phyloP scores from a whole-genome alignment of 2,329 filamentous ascomycete genomes.

The Xylariaceae sp. region DNA sequence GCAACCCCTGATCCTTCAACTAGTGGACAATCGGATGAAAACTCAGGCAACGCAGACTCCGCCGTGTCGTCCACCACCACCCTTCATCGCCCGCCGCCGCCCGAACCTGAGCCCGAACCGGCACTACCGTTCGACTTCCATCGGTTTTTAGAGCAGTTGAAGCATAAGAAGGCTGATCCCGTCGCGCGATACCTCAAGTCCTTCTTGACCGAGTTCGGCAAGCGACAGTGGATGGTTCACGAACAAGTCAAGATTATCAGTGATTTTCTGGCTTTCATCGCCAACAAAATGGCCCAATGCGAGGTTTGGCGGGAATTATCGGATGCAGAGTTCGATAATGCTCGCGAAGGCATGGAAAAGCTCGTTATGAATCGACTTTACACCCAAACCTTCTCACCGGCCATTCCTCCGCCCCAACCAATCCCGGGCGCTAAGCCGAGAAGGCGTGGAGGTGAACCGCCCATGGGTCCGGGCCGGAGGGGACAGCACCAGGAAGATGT shows the following conservation, averaged over 20 bases:
- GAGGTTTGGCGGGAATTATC: conserved; percentile 96
- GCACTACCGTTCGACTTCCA: conserved; percentile 94
- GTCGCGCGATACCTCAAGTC: conserved; percentile 94
- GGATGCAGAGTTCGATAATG: conserved; percentile 96
- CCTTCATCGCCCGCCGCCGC: conserved; percentile 60
- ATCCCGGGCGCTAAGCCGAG: conserved; percentile 63
- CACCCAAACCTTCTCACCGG: conserved; percentile 90
- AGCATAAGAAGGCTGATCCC: conserved; percentile 95
- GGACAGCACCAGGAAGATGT: conserved; percentile 98
- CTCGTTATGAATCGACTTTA: conserved; percentile 98
- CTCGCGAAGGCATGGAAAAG: conserved; percentile 98
- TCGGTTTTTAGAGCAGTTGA: conserved; percentile 88
- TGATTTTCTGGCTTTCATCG: conserved; percentile 93
- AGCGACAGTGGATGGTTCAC: conserved; percentile 99
- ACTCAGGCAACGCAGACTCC: conserved; percentile 28
- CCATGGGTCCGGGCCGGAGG: conserved; percentile 73
- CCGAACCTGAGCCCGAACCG: conserved; percentile 73
- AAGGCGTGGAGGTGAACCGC: conserved; percentile 61
- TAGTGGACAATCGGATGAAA: conserved; percentile 47
- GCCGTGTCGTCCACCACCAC: conserved; percentile 46
- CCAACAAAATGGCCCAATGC: conserved; percentile 95
- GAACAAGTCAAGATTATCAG: conserved; percentile 99
- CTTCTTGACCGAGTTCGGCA: conserved; percentile 89
- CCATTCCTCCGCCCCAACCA: conserved; percentile 75
- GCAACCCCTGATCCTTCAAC: conserved; percentile 57